phyloP scores from a whole-genome alignment of 306 rosid species.

The Betula pendula region DNA sequence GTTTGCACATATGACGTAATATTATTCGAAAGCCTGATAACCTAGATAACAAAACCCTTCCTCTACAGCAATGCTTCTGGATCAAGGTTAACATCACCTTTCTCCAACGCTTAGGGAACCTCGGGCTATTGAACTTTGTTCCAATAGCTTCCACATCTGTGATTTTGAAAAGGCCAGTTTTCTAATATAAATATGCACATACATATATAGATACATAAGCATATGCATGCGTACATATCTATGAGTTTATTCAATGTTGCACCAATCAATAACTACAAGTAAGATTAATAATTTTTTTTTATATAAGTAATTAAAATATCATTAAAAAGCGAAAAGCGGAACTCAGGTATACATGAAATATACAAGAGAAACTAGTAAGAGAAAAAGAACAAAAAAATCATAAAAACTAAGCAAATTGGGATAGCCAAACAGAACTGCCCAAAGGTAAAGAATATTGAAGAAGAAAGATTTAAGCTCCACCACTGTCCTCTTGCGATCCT shows the following conservation, averaged over 20 bases:
- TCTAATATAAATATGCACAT: background rate
- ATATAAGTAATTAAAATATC: too few species aligned
- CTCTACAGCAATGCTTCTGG: background rate
- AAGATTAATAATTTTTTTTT: too few species aligned
- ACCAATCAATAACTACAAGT: background rate
- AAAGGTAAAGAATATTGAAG: too few species aligned
- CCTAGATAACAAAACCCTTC: background rate
- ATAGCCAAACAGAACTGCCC: too few species aligned
- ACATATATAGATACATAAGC: background rate
- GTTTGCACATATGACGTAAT: background rate
- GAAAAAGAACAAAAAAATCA: too few species aligned
- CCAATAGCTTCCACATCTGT: background rate
- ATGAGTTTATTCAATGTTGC: background rate
- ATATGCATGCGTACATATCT: background rate
- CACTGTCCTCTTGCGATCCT: too few species aligned
- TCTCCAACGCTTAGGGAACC: background rate
- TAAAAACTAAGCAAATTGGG: too few species aligned
- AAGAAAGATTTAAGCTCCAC: too few species aligned
- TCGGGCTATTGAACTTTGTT: background rate
- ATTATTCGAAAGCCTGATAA: background rate
- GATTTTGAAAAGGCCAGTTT: background rate
- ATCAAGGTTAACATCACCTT: background rate
- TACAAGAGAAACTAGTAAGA: too few species aligned
- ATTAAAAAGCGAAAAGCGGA: too few species aligned
- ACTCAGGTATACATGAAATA: too few species aligned